A percentile compares a stretch with the other conserved stretches of the same genome.
Conservation (phyloP, 148 eudicot species). For the Dianthus caryophyllus region DNA sequence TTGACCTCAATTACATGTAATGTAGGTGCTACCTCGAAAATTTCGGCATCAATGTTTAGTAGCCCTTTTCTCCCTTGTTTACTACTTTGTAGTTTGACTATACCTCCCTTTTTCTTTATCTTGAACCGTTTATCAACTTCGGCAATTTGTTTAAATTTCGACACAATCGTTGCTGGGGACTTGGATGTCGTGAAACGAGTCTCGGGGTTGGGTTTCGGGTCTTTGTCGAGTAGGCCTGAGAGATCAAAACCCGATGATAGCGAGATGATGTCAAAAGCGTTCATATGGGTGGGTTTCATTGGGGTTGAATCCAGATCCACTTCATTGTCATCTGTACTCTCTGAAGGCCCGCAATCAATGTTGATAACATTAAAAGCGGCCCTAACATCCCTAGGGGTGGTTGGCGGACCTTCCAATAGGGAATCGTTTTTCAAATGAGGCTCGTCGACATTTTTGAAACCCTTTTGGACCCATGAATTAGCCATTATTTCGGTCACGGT, state of each 20-base stretch:
- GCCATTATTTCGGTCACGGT: constrained; percentile 46
- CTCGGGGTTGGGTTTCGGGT: constrained; percentile 17
- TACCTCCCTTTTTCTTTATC: constrained; percentile 52
- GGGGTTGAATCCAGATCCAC: not conserved
- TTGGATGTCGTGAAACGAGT: constrained; percentile 43
- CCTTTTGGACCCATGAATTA: constrained; percentile 59
- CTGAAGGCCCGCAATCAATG: constrained; percentile 10
- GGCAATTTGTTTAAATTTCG: constrained; percentile 62
- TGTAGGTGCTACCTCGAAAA: constrained; percentile 72
- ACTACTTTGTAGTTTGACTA: constrained; percentile 51
- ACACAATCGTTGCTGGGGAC: constrained; percentile 45
- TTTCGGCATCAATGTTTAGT: constrained; percentile 66
- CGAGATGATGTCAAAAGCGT: constrained; percentile 75
- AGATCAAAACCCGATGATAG: constrained; percentile 61
- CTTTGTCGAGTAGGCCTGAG: constrained; percentile 49
- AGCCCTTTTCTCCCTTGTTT: constrained; percentile 68
- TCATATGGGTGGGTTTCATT: constrained; percentile 46
- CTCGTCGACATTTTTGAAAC: constrained; percentile 28
- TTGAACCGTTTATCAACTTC: constrained; percentile 33
- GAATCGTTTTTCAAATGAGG: not conserved
- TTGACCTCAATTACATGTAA: constrained; percentile 74
- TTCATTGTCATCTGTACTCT: constrained; percentile 2
- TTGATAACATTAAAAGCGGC: constrained; percentile 26
- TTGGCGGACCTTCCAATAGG: constrained; percentile 10
- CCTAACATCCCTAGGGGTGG: constrained; percentile 47